Base-by-base conservation (phyloP, 306 rosid genomes). In the Cicer chorassanicum region DNA sequence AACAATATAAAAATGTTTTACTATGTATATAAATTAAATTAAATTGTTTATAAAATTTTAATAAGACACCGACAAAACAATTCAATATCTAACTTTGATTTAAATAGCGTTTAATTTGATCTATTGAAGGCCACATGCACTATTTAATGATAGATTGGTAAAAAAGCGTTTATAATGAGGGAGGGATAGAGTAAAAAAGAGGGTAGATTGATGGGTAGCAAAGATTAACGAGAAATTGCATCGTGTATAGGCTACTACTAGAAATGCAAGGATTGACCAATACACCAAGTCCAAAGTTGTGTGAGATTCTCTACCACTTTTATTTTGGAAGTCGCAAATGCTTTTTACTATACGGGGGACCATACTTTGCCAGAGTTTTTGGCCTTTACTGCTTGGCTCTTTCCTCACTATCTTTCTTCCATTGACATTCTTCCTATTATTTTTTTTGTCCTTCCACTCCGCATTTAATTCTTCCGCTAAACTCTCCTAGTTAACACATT, bases 301-400 rank as follows among this genome's bases (percentile, higher is more conserved):
- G 81, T 49, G 73, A 78, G 89, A 85, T 84, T 78, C 86, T 73
- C 77, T 19, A 42, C 40, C 74, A 56, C 75, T 39, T 16, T 54
- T 11, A 15, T 80, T 80, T 77, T 73, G 75, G 57, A 71, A 76
- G 77, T 66, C 67, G 53, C 85, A 77, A 75, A 46, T 64, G 62
- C 61, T 70, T 60, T 66, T 70, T 29, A 29, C 34, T 29, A 29
- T 29, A 29, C 4, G 3, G 34, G 44, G 43, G n/a, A 38, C 66
- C 16, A 60, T 55, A 60, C 39, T 44, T 18, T 72, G 63, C 73
- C 63, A 73, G 14, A 5, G 18, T 61, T 66, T 66, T 80, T 60
- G 84, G 19, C 75, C 15, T 55, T 67, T 80, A 75, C 65, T 66
- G 14, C 12, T 84, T 80, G 82, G 83, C 50, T 69, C 11, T 80